Conservation (phyloP, 2,329 filamentous ascomycete species). For the Penicillium sp. region DNA sequence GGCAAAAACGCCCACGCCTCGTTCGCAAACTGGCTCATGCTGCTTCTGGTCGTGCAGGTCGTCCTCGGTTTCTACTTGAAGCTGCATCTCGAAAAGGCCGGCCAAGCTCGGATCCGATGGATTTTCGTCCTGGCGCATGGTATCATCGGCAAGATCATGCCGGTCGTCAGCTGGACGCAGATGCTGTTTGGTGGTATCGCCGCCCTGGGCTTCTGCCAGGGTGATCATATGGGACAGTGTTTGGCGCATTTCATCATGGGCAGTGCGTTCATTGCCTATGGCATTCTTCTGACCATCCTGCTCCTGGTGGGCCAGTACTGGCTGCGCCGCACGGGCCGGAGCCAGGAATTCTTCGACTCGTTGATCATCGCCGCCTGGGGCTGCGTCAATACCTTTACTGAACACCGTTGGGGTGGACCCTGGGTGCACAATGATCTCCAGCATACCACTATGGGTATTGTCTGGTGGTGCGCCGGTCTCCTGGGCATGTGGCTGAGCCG, state of each 20-base stretch:
- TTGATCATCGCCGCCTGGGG: conserved; percentile 91
- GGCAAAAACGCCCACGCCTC: conserved; percentile 75
- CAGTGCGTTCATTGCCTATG: conserved; percentile 92
- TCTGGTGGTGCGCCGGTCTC: conserved; percentile 96
- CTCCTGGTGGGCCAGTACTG: conserved; percentile 86
- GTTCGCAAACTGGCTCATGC: conserved; percentile 79
- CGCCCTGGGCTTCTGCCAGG: conserved; percentile 86
- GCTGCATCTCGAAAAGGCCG: conserved; percentile 81
- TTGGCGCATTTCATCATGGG: conserved; percentile 99
- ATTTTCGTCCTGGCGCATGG: conserved; percentile 74
- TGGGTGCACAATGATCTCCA: conserved; percentile 96
- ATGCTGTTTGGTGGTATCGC: conserved; percentile 97
- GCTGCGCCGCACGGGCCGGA: conserved; percentile 78
- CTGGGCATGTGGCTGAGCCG: conserved; percentile 90
- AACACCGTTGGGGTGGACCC: conserved; percentile 85
- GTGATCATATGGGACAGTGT: conserved; percentile 89
- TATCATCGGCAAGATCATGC: conserved; percentile 82
- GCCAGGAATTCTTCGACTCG: conserved; percentile 96
- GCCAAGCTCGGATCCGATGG: conserved; percentile 75
- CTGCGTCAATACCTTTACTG: conserved; percentile 96
- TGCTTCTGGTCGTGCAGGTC: conserved; percentile 76
- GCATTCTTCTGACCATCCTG: conserved; percentile 80
- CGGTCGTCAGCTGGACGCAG: conserved; percentile 84
- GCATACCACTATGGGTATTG: conserved; percentile 98
- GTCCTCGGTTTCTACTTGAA: conserved; percentile 83